Evolutionary conservation across 2,329 filamentous ascomycete genomes (phyloP), one percentile per base, ranked within the genome.

Genomic region (Cadophora sp.): DNA sequence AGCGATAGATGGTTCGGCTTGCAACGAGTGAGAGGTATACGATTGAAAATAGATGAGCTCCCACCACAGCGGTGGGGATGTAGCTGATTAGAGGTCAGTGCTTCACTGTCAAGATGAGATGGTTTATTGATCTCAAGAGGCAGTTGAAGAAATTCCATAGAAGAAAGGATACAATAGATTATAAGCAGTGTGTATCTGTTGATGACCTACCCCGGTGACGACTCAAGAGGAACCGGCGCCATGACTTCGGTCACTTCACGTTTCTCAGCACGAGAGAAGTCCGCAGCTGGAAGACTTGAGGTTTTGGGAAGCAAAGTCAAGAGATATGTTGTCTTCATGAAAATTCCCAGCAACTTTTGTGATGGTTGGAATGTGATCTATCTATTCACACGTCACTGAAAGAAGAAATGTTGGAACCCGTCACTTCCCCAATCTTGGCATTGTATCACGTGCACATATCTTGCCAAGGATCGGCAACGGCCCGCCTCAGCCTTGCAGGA

Each of bases 1-100:
- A 76, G 27, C 74, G 73, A 56, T 72, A 73, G n/a, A 75, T 73
- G 2, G 75, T 75, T 29, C 72, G 66, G 34, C 55, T 55, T 50
- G 64, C 72, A 16, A 76, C 66, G 8, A 69, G 46, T 7, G 71
- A 71, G 19, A 77, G 71, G 43, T 62, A 74, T 43, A 62, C 67
- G 2, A 71, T 40, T 11, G 70, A 48, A 37, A 72, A 58, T 26
- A 73, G 31, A 62, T 76, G 74, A 19, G 68, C 64, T 8, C 61
- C 59, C 11, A 69, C 43, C 2, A 69, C 58, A n/a, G 65, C 62
- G 29, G 71, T 62, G 31, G 73, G 74, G 27, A 73, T 51, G 16
- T 63, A 68, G 60, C 72, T 73, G 19, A 59, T 64, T 14, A 14
- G 61, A 29, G 27, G 22, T 59, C 24, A 59, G 56, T 26, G 11